Conservation (phyloP, 1,284 basidiomycete genomes). For the Moesziomyces sp. region DNA sequence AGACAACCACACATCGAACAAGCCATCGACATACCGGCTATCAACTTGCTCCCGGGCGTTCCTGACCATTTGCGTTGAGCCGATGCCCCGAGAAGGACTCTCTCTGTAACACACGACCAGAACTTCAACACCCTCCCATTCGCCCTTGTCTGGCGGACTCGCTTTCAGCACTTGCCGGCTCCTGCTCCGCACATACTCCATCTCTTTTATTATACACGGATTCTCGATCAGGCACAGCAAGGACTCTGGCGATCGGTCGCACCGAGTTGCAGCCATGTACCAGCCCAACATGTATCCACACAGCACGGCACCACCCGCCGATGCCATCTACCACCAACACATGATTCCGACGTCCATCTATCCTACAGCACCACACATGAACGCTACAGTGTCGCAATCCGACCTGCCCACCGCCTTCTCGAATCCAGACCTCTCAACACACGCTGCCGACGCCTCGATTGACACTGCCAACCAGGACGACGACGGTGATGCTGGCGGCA, state of each 20-base stretch:
- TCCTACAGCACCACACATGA: conserved; percentile 12
- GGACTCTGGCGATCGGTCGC: neutral
- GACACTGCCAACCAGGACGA: conserved; percentile 37
- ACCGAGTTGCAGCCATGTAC: conserved; percentile 2
- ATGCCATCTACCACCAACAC: conserved; percentile 21
- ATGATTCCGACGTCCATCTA: conserved; percentile 17
- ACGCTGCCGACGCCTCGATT: conserved; percentile 19
- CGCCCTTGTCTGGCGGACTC: too few species aligned
- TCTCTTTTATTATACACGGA: too few species aligned
- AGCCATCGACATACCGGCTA: too few species aligned
- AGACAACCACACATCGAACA: too few species aligned
- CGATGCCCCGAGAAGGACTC: too few species aligned
- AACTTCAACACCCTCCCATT: too few species aligned
- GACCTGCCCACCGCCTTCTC: conserved; percentile 8
- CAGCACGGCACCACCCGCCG: conserved; percentile 6
- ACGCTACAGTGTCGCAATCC: conserved; percentile 8
- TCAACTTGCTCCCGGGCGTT: too few species aligned
- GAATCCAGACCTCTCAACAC: conserved; percentile 13
- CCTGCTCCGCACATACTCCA: too few species aligned
- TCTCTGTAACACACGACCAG: too few species aligned
- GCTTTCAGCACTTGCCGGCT: too few species aligned
- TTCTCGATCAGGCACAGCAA: neutral
- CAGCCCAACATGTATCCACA: conserved; percentile 23
- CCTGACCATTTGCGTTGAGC: too few species aligned
- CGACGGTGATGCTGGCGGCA: conserved; percentile 51